Evolutionary conservation across 441 rosid species (phyloP).

Genomic region (Populus hybrid): DNA sequence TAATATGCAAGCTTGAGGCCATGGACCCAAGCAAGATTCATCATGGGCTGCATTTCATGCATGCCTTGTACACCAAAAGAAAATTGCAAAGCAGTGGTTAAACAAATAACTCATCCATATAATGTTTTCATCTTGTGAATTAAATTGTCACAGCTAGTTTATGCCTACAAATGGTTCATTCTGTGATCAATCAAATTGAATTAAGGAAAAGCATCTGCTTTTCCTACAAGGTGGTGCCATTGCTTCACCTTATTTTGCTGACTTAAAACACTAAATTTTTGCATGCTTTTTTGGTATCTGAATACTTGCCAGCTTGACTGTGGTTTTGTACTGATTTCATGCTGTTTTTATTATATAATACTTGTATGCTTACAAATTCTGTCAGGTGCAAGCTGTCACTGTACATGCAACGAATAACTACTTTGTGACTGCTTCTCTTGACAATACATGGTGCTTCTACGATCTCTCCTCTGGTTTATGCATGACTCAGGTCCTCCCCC

Average conservation of each 20-base stretch:
- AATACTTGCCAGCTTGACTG: not conserved
- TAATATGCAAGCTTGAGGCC: not conserved
- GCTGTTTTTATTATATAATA: conserved; percentile 7
- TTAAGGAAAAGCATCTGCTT: not conserved
- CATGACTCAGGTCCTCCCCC: conserved; percentile 67
- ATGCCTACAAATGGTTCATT: too few relatives aligned
- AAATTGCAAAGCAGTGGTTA: not conserved
- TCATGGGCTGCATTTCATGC: not conserved
- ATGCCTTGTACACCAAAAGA: not conserved
- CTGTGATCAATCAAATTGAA: not conserved
- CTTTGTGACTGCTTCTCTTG: conserved; percentile 95
- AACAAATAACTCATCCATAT: not conserved
- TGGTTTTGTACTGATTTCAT: conserved; percentile 8
- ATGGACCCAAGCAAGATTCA: not conserved
- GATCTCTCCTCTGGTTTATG: conserved; percentile 89
- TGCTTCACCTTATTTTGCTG: not conserved
- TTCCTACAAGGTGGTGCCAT: not conserved
- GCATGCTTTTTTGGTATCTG: too few relatives aligned
- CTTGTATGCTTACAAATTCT: conserved; percentile 33
- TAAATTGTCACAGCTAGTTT: too few relatives aligned
- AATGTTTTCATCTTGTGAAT: not conserved
- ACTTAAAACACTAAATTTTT: not conserved
- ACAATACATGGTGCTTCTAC: conserved; percentile 92
- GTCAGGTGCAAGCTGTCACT: conserved; percentile 97
- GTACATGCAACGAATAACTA: conserved; percentile 93